A percentile compares a stretch with the other conserved stretches of the same genome.
These are phyloP conservation scores for Aspergillus japonicus DNA, from an alignment of 2,329 filamentous ascomycete genomes.

Conservation along the genomic window DNA sequence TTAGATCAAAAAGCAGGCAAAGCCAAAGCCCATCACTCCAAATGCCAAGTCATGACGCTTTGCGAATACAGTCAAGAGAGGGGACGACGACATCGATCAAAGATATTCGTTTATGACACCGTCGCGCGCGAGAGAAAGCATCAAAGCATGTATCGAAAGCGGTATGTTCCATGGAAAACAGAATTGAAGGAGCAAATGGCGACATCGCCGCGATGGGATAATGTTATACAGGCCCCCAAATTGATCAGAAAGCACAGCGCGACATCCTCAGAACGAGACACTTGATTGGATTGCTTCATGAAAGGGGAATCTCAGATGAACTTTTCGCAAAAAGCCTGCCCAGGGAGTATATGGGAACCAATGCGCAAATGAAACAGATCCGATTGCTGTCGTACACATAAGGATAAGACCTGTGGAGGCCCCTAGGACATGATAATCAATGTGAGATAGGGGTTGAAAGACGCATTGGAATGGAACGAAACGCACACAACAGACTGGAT, in stretches of 20 bases:
- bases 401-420: slow-evolving; percentile 26
- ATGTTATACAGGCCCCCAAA: slow-evolving; percentile 39
- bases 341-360: slow-evolving; percentile 38
- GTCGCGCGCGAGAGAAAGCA: slow-evolving; percentile 1
- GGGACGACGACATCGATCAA: slow-evolving; percentile 7
- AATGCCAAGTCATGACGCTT: slow-evolving; percentile 5
- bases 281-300: slow-evolving; percentile 41
- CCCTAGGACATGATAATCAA: slow-evolving; percentile 20
- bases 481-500: slow-evolving; percentile 7
- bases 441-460: slow-evolving; percentile 13
- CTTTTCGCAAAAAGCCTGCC: slow-evolving; percentile 49
- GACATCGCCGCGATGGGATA: slow-evolving; percentile 14
- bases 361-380: slow-evolving; percentile 35
- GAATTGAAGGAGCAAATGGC: slow-evolving; percentile 24
- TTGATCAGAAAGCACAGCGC: slow-evolving; percentile 34
- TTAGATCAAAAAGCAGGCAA: slow-evolving; percentile 16
- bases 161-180: slow-evolving; percentile 19
- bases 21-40: slow-evolving; percentile 4
- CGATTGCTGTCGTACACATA: slow-evolving; percentile 40
- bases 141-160: slow-evolving; percentile 12
- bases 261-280: slow-evolving; percentile 35
- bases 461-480: slow-evolving; percentile 8
- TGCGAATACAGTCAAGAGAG: slow-evolving; percentile 10
- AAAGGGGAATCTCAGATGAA: slow-evolving; percentile 33
- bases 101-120: neutral